A percentile compares a stretch with the other conserved stretches of the same genome.
These are phyloP conservation scores for Amanita inopinata DNA, from an alignment of 768 basidiomycete species.

Conservation along the genomic window DNA sequence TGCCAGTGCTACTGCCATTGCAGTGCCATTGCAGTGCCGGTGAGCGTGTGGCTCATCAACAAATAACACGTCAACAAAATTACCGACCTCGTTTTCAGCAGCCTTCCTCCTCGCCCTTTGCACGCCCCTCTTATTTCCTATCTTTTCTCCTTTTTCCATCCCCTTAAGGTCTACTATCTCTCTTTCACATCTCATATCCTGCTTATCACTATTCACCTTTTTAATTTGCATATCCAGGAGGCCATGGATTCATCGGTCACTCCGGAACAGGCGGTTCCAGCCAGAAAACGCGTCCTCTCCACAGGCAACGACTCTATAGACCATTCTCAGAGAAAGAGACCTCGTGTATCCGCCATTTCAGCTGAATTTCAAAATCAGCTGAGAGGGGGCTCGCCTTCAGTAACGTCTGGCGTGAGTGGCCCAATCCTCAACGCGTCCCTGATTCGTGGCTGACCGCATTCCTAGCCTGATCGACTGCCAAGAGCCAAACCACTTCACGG, in stretches of 20 bases:
- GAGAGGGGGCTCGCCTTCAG: constrained; percentile 13
- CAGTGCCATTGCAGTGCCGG: too few relatives aligned
- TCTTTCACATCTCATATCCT: constrained; percentile 8
- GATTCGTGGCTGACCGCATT: constrained; percentile 5
- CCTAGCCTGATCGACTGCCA: constrained; percentile 15
- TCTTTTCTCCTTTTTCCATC: constrained; percentile 6
- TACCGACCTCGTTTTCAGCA: constrained; percentile 12
- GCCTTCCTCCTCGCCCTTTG: constrained; percentile 11
- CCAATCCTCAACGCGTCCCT: constrained; percentile 9
- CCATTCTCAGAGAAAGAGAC: constrained; percentile 21
- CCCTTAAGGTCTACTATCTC: constrained; percentile 1
- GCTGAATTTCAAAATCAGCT: constrained; percentile 9
- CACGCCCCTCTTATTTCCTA: too few relatives aligned
- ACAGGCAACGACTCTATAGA: constrained; percentile 18
- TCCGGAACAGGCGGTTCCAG: constrained; percentile 10
- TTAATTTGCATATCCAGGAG: constrained; percentile 6
- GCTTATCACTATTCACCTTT: constrained; percentile 7
- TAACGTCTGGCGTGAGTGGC: constrained; percentile 12
- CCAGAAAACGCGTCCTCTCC: constrained; percentile 26
- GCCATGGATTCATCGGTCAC: constrained; percentile 1
- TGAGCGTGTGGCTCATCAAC: constrained; percentile 5
- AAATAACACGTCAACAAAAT: constrained; percentile 32
- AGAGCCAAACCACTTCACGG: constrained; percentile 12
- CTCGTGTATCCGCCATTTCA: constrained; percentile 22
- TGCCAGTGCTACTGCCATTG: too few relatives aligned